Evolutionary conservation across 2,329 filamentous ascomycete genomes (phyloP), one percentile per base, ranked within the genome.

Genomic region (Scedosporium minutisporum): DNA sequence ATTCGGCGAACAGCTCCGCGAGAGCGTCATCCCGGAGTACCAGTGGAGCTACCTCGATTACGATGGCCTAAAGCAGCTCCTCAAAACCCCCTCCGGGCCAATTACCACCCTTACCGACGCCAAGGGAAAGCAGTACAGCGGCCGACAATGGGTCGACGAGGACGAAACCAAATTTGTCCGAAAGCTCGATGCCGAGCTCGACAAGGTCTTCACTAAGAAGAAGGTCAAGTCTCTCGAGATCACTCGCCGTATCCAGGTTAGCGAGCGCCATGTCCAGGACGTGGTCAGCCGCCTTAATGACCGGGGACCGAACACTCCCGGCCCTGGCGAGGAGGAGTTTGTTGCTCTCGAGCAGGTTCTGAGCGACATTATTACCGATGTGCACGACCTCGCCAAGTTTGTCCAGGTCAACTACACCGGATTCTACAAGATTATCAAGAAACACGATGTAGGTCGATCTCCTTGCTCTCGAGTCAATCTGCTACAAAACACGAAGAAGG

Each of bases 341-440:
- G 85, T 96, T 79, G 78, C 96, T 69, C 83, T 97, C 38, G 95
- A 99, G 78, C 90, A 96, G 73, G 92, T 96, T 70, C 78, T 99
- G 71, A 96, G 92, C 76, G 95, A 99, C 74, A 93, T 99, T 71
- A 99, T 99, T 73, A 95, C 95, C 68, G 93, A 99, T 71, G 95
- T 99, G 23, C 93, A 99, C 76, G 95, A 99, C 71, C 82, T 99
- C 64, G 93, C 95, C 74, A 97, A 97, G 77, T 99, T 96, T 74
- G 96, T 96, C 6, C 93, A 97, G 78, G 79, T 99, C 72, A 99
- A 99, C 77, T 99, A 99, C 73, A 97, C 93, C 0, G 95, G 95
- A 4, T 99, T 99, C 74, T 96, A 97, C 80, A 99, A 99, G 82
- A 99, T 99, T 66, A 96, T 99, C 76, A 99, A 99, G 82, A 99